Conservation (phyloP, 768 basidiomycete genomes). For the Plicaturopsis crispa region DNA sequence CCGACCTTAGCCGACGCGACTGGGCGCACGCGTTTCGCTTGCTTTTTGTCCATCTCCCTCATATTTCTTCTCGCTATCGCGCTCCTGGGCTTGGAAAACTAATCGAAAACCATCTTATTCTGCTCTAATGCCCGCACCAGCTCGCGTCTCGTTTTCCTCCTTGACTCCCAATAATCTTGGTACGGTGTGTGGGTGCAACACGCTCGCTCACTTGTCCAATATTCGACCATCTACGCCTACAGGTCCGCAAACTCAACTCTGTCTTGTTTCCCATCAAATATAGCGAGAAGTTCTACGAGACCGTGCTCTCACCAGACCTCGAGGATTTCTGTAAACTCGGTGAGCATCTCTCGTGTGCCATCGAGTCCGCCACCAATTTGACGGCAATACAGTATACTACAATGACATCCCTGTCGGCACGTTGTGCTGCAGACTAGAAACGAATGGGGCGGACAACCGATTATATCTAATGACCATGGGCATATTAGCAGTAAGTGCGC, state of each 20-base stretch:
- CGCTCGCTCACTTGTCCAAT: constrained; percentile 7
- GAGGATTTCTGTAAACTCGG: constrained; percentile 87
- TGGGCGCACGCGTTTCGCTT: background rate
- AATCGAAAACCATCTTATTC: too few relatives aligned
- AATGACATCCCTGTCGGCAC: constrained; percentile 90
- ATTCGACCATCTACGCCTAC: background rate
- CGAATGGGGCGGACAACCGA: constrained; percentile 43
- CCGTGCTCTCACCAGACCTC: constrained; percentile 66
- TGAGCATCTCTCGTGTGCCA: constrained; percentile 32
- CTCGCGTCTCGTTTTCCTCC: constrained; percentile 63
- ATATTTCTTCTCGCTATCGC: background rate
- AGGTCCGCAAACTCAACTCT: constrained; percentile 61
- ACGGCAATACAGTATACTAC: constrained; percentile 61
- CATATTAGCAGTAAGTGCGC: constrained; percentile 65
- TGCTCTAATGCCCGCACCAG: too few relatives aligned
- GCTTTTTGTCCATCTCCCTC: background rate
- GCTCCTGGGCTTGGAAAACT: too few relatives aligned
- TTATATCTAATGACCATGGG: constrained; percentile 93
- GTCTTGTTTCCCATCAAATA: constrained; percentile 89
- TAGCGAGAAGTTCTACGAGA: constrained; percentile 81
- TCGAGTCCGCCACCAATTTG: background rate
- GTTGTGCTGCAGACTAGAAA: constrained; percentile 80
- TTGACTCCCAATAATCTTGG: constrained; percentile 81
- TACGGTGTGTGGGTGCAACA: too few relatives aligned
- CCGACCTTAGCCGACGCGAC: constrained; percentile 43